Conservation (phyloP, 1,284 basidiomycete genomes). For the Austropuccinia psidii region DNA sequence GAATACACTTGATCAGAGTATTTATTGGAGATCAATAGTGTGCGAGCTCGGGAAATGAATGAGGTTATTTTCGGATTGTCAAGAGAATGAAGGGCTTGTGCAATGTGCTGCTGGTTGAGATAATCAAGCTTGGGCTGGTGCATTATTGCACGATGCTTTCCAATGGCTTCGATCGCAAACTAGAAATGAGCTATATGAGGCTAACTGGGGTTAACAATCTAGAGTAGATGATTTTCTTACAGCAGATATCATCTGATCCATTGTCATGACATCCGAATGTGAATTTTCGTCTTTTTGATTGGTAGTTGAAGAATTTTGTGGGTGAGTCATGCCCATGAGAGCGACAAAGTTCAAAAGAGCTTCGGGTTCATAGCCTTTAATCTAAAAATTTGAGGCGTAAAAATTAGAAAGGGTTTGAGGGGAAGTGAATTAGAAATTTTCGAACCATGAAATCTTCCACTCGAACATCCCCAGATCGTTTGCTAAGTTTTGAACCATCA, state of each 20-base stretch:
- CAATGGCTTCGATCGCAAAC: constrained; percentile 65
- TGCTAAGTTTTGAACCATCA: constrained; percentile 90
- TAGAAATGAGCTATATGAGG: constrained; percentile 41
- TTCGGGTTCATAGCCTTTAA: constrained; percentile 76
- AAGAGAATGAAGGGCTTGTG: constrained; percentile 46
- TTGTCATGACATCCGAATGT: constrained; percentile 57
- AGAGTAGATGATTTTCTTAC: constrained; percentile 47
- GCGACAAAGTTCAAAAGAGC: constrained; percentile 89
- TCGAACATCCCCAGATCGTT: constrained; percentile 78
- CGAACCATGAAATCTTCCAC: constrained; percentile 76
- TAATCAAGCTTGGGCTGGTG: constrained; percentile 64
- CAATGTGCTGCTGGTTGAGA: constrained; percentile 68
- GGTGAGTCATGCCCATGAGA: constrained; percentile 75
- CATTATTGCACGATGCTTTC: constrained; percentile 65
- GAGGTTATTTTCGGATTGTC: constrained; percentile 37
- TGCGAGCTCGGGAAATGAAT: constrained; percentile 20
- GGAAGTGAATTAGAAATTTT: background rate
- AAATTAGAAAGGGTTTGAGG: background rate
- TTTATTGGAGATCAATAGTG: constrained; percentile 12
- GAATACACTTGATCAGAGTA: background rate
- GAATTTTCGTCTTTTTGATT: background rate
- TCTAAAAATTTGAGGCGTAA: constrained; percentile 40
- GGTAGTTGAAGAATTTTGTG: background rate
- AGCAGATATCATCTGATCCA: constrained; percentile 59
- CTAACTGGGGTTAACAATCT: background rate